A percentile compares a stretch with the other conserved stretches of the same genome.
phyloP scores from a whole-genome alignment of 163 green algal genomes.

The Prototheca wickerhamii region DNA sequence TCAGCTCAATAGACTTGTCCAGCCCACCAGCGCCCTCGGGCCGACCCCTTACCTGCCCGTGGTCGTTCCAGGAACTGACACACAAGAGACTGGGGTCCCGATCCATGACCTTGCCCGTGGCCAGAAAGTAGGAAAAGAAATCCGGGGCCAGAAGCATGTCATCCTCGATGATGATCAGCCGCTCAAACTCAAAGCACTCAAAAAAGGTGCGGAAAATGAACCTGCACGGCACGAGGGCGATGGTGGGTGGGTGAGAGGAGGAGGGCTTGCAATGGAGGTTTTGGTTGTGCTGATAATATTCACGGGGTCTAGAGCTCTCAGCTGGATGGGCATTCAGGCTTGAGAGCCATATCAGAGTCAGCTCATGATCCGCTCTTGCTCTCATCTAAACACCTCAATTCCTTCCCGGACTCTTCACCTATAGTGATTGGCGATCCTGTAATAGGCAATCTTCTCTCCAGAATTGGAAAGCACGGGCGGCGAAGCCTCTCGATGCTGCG shows the following conservation, averaged over 20 bases:
- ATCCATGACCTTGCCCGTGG: conserved; percentile 43
- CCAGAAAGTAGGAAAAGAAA: conserved; percentile 57
- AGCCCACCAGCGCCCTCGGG: background rate
- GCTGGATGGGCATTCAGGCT: background rate
- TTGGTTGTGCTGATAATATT: background rate
- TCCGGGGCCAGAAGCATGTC: conserved; percentile 62
- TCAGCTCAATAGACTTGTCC: background rate
- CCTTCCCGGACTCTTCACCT: conserved; percentile 17
- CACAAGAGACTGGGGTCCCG: conserved; percentile 41
- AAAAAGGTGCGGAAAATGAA: conserved; percentile 45
- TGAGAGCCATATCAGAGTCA: too few relatives aligned
- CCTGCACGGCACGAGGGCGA: background rate
- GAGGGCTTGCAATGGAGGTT: background rate
- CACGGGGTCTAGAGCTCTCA: background rate
- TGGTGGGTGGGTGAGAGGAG: background rate
- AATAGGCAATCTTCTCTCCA: conserved; percentile 23
- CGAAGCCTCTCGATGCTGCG: background rate
- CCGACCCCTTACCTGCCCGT: background rate
- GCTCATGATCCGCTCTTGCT: background rate
- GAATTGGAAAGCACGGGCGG: too few relatives aligned
- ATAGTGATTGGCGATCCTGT: conserved; percentile 55
- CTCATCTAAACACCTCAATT: background rate
- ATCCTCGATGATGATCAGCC: conserved; percentile 57
- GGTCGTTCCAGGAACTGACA: conserved; percentile 29
- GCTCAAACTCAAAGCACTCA: conserved; percentile 40